Evolutionary conservation across 768 basidiomycete species (phyloP), one percentile per base, ranked within the genome.

Genomic region (Boletus coccyginus): DNA sequence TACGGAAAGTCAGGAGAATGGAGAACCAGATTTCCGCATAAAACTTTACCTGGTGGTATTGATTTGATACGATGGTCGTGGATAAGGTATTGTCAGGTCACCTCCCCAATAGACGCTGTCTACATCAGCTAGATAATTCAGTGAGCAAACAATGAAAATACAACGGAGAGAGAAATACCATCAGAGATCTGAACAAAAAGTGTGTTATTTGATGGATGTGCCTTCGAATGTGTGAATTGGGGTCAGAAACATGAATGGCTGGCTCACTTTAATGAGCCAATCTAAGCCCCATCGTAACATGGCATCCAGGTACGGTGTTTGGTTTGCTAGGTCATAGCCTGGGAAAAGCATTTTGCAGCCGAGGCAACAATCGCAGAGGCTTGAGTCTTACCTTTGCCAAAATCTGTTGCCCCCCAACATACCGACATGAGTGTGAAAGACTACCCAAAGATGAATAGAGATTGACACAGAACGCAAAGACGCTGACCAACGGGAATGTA

Each of bases 101-200:
- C 88, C 91, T 57, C 92, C 94, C 93, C 94, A 96, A 67, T 97
- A 98, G 3, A 78, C 78, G 62, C 90, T 81, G 67, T 94, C 90
- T 19, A 81, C 65, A 52, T 82, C 72, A 27, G 76, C 88, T 86
- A 60, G 39, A 55, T 46, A 52, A 16, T 29, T 19, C n/a, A 7
- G 49, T 61, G 42, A 60, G 43, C 16, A 35, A 11, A n/a, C 31
- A 11, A n/a, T 12, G 45, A 43, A 60, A 36, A 29, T 32, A 31
- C 36, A 9, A 21, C 33, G 21, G 32, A 7, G 17, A 31, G 9
- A 43, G 14, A 58, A n/a, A 62, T 60, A 87, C 84, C 78, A 52
- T 84, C 78, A 38, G 83, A 90, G 35, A 94, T 81, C 70, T 89
- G 87, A 33, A 94, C 88, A 60, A 81, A 90, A 43, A 98, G 78